Evolutionary conservation across 2,329 filamentous ascomycete species (phyloP).

Genomic region (Teratosphaeria gauchensis): DNA sequence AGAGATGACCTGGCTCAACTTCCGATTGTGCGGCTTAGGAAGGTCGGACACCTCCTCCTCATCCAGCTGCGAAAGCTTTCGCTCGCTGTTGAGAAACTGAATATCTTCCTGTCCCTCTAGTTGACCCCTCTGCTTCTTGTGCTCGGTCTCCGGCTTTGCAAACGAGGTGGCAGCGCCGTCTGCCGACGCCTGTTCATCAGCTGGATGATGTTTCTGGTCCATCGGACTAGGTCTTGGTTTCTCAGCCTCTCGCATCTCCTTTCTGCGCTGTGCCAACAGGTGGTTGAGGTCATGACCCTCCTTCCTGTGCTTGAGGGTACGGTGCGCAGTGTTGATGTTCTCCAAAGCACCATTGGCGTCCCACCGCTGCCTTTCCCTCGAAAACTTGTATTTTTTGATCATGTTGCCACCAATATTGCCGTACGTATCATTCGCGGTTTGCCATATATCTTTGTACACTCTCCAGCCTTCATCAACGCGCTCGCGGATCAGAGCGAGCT

Average conservation of each 20-base stretch:
- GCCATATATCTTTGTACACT: slow-evolving; percentile 25
- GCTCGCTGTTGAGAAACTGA: background rate
- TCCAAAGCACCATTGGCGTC: slow-evolving; percentile 24
- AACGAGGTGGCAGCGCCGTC: background rate
- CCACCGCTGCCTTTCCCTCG: slow-evolving; percentile 20
- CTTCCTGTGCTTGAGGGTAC: slow-evolving; percentile 17
- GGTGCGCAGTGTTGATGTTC: slow-evolving; percentile 22
- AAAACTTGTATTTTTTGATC: slow-evolving; percentile 13
- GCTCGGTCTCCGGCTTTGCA: background rate
- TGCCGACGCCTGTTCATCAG: slow-evolving; percentile 8
- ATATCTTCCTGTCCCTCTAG: background rate
- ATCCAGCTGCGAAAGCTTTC: background rate
- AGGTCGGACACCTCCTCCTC: background rate
- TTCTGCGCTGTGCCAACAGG: slow-evolving; percentile 17
- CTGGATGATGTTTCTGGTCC: slow-evolving; percentile 10
- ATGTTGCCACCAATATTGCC: slow-evolving; percentile 6
- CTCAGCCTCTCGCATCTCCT: slow-evolving; percentile 19
- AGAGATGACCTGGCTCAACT: background rate
- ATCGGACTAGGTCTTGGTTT: slow-evolving; percentile 19
- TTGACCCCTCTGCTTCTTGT: background rate
- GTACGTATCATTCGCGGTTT: slow-evolving; percentile 16
- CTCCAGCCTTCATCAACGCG: slow-evolving; percentile 8
- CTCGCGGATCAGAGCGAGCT: background rate
- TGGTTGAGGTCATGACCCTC: slow-evolving; percentile 20
- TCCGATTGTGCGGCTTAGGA: background rate